Evolutionary conservation across 257 asterid species (phyloP).

Genomic region (Ajuga chamaepitys): DNA sequence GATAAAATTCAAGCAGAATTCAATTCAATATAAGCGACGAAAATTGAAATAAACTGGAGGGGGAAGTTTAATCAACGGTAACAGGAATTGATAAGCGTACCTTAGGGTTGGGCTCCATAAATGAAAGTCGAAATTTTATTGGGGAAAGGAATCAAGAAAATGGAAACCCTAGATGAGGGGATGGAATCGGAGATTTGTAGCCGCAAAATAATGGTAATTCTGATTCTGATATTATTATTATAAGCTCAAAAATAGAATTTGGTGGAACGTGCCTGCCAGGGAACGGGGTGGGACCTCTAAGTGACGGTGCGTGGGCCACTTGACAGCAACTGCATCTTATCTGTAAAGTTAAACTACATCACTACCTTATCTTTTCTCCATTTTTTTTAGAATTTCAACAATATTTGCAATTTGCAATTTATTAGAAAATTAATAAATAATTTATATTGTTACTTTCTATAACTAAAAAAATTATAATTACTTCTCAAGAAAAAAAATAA

Average conservation of each 20-base stretch:
- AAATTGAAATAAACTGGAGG: conserved; percentile 9
- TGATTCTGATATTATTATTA: not conserved
- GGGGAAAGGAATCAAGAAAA: conserved; percentile 12
- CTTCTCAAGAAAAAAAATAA: too few relatives aligned
- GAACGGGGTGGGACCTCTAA: too few relatives aligned
- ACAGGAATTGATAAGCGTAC: conserved; percentile 36
- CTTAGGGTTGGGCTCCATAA: conserved; percentile 33
- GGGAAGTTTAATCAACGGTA: conserved; percentile 8
- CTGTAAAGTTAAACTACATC: too few relatives aligned
- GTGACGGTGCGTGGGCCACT: too few relatives aligned
- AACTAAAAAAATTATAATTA: too few relatives aligned
- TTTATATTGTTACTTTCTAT: too few relatives aligned
- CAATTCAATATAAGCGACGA: conserved; percentile 17
- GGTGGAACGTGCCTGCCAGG: too few relatives aligned
- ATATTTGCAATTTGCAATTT: too few relatives aligned
- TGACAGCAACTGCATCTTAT: too few relatives aligned
- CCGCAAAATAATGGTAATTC: not conserved
- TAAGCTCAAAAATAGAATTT: not conserved
- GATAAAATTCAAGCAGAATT: not conserved
- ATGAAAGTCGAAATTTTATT: conserved; percentile 4
- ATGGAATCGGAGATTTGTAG: conserved; percentile 10
- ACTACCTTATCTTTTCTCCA: too few relatives aligned
- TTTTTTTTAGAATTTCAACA: too few relatives aligned
- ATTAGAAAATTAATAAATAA: too few relatives aligned
- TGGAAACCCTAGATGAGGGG: conserved; percentile 28